Evolutionary conservation across 106 monocot species (phyloP), one percentile per base, ranked within the genome.

Genomic region (Iris macrosiphon): DNA sequence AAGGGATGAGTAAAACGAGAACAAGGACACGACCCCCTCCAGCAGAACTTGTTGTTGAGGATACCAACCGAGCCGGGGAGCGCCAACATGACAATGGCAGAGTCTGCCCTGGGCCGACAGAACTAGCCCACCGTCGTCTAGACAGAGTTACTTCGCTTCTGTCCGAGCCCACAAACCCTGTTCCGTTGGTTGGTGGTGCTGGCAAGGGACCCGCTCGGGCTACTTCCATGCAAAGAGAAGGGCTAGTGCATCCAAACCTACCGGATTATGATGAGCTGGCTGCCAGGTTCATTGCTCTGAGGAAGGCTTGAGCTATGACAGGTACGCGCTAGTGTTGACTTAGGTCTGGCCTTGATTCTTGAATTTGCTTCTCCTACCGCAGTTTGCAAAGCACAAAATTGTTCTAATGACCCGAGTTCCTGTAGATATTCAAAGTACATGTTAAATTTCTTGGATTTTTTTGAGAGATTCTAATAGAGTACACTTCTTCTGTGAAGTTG

Each of bases 191-290:
- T 20, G 25, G 40, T 40, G 63, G 59, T 20, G 41, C 3, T 3
- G 50, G 35, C 3, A 65, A 52, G 39, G 42, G 27, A 6, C 80
- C 64, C 18, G 31, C 25, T 28, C 74, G 74, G 7, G 44, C 71
- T 14, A 31, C 51, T 24, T 72, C 89, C 0, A 52, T 84, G 74
- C 76, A 80, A 46, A 74, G 80, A 7, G 80, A 78, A 22, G 69
- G 55, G 2, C 61, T 59, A 3, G 70, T 58, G 13, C 76, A 77
- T 64, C 78, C 81, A 0, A 79, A 56, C 8, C 34, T 79, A 26
- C 76, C 75, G 6, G 74, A 83, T 41, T 78, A 64, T 35, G 82
- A 79, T 24, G 79, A 82, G 13, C 38, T 87, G 57, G 64, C 77
- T 22, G 83, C 67, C 0, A 60, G 71, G n/a, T 42, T 87, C 49